These are phyloP conservation scores for Onygenales sp. DNA, from an alignment of 2,329 filamentous ascomycete genomes.

Conservation along the genomic window DNA sequence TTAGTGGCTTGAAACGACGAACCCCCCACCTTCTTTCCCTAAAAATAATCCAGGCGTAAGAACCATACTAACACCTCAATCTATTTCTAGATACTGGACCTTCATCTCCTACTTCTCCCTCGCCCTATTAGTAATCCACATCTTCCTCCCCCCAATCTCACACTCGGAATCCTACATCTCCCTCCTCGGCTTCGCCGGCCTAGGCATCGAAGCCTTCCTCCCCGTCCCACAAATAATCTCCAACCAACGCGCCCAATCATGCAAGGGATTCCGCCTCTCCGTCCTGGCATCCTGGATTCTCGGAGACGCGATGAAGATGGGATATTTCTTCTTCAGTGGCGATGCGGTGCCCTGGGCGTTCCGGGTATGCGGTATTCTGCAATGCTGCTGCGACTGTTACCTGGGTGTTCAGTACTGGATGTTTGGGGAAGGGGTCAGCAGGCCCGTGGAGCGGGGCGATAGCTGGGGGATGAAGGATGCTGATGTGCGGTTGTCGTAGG, in stretches of 20 bases:
- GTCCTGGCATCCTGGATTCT: conserved; percentile 40
- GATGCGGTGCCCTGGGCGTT: conserved; percentile 39
- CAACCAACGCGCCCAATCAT: conserved; percentile 39
- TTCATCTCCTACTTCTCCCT: conserved; percentile 47
- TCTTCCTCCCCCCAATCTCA: conserved; percentile 42
- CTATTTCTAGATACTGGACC: conserved; percentile 42
- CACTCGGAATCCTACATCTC: conserved; percentile 33
- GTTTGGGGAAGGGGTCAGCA: conserved; percentile 21
- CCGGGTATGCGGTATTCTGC: conserved; percentile 40
- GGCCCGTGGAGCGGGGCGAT: conserved; percentile 1
- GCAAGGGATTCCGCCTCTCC: conserved; percentile 40
- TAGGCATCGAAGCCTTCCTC: conserved; percentile 39
- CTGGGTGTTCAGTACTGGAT: conserved; percentile 40
- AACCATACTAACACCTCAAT: background rate
- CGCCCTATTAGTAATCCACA: conserved; percentile 42
- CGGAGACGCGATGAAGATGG: conserved; percentile 43
- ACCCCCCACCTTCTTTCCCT: background rate
- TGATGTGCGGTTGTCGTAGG: conserved; percentile 7
- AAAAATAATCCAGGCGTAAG: background rate
- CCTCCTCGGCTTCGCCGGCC: conserved; percentile 35
- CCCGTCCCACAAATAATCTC: conserved; percentile 39
- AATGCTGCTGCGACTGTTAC: conserved; percentile 39
- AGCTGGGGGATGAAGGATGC: conserved; percentile 12
- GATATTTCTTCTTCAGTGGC: conserved; percentile 38
- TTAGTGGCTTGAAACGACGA: background rate